phyloP scores from a whole-genome alignment of 2,329 filamentous ascomycete genomes.

The Hawksworthiomyces lignivorus region DNA sequence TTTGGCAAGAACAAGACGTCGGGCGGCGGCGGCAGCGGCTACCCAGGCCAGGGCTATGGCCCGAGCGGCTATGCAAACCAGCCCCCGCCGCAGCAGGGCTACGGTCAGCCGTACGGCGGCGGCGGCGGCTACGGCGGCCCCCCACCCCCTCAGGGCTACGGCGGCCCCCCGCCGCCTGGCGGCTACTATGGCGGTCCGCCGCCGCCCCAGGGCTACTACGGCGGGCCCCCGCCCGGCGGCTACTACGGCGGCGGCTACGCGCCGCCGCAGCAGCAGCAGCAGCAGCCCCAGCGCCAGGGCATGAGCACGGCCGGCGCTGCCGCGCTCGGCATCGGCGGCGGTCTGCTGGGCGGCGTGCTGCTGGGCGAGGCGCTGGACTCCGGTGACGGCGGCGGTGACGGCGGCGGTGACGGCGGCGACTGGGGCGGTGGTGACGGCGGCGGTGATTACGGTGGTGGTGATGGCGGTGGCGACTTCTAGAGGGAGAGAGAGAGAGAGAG shows the following conservation, averaged over 20 bases:
- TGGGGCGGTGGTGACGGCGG: constrained; percentile 25
- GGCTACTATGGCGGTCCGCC: constrained; percentile 23
- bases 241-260: constrained; percentile 24
- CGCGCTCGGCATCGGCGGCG: constrained; percentile 72
- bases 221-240: constrained; percentile 19
- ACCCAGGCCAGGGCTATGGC: constrained; percentile 21
- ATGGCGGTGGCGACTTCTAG: constrained; percentile 32
- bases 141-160: constrained; percentile 24
- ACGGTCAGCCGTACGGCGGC: constrained; percentile 19
- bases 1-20: constrained; percentile 37
- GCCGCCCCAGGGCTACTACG: constrained; percentile 22
- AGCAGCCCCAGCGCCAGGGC: constrained; percentile 26
- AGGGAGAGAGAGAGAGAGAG: not conserved
- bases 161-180: constrained; percentile 16
- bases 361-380: constrained; percentile 61
- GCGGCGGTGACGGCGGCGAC: constrained; percentile 20
- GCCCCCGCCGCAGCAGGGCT: constrained; percentile 24
- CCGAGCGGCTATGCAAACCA: constrained; percentile 25
- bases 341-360: constrained; percentile 69
- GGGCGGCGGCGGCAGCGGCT: constrained; percentile 13
- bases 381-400: constrained; percentile 50
- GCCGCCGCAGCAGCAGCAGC: constrained; percentile 31
- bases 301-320: constrained; percentile 67
- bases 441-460: constrained; percentile 27
- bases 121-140: constrained; percentile 22